phyloP scores from a whole-genome alignment of 768 basidiomycete species.

The Cystobasidiopsis lactophilus region DNA sequence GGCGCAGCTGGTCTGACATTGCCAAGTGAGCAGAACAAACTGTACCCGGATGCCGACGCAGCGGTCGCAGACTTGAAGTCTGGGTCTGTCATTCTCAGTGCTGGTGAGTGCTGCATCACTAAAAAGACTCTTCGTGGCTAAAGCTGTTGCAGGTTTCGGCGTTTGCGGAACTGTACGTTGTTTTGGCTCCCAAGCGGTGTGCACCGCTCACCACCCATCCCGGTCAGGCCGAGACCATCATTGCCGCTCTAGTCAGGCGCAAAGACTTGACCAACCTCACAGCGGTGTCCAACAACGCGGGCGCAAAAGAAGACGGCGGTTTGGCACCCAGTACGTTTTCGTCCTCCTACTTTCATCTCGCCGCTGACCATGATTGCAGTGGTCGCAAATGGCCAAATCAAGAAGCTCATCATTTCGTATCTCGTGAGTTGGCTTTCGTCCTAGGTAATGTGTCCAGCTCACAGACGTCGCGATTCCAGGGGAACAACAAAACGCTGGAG shows the following conservation, averaged over 20 bases:
- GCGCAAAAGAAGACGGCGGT: neutral
- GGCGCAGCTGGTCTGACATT: too few species aligned
- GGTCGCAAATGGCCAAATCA: slow-evolving; percentile 36
- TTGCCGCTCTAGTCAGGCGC: slow-evolving; percentile 50
- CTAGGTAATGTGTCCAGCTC: too few species aligned
- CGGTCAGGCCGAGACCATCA: slow-evolving; percentile 49
- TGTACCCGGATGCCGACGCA: slow-evolving; percentile 63
- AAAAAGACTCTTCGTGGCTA: neutral
- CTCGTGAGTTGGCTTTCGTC: too few species aligned
- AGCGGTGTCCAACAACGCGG: slow-evolving; percentile 30
- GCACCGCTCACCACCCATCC: too few species aligned
- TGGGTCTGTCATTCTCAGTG: slow-evolving; percentile 54
- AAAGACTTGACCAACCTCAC: slow-evolving; percentile 52
- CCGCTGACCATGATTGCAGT: slow-evolving; percentile 32
- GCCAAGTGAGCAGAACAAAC: slow-evolving; percentile 28
- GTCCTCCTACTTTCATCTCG: neutral
- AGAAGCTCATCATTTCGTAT: slow-evolving; percentile 69
- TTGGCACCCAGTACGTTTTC: neutral
- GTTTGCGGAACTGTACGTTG: slow-evolving; percentile 43
- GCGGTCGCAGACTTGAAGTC: slow-evolving; percentile 64
- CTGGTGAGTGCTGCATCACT: slow-evolving; percentile 34
- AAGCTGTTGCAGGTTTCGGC: slow-evolving; percentile 45
- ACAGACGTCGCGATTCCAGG: too few species aligned
- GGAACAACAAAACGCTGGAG: slow-evolving; percentile 42
- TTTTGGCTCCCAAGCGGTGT: too few species aligned